A percentile compares a stretch with the other conserved stretches of the same genome.
These are phyloP conservation scores for Friedmanniomyces endolithicus DNA, from an alignment of 495 filamentous ascomycete genomes.

Conservation along the genomic window DNA sequence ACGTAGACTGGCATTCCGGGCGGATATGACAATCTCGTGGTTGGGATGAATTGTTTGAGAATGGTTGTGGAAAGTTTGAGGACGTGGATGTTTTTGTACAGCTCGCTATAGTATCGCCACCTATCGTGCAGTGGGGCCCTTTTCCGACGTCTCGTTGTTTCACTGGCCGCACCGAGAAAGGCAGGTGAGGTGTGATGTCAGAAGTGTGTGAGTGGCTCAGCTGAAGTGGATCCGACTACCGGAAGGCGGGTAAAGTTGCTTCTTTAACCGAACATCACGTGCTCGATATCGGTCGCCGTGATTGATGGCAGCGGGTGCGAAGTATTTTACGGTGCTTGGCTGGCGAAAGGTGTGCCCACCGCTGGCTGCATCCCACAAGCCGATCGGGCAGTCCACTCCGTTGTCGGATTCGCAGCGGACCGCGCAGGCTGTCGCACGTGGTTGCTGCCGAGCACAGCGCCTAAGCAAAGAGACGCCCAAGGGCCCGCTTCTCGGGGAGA, in stretches of 20 bases:
- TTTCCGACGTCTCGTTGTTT: not conserved
- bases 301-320: no score
- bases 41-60: not conserved
- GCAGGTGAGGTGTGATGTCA: not conserved
- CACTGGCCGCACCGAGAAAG: not conserved
- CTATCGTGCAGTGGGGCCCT: not conserved
- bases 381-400: no score
- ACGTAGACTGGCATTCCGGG: constrained; percentile 40
- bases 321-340: no score
- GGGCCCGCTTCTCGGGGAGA: no score
- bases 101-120: not conserved
- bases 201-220: no score
- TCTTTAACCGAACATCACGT: not conserved
- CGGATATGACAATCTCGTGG: not conserved
- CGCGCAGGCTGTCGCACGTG: no score
- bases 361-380: no score
- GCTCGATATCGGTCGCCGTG: not conserved
- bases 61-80: not conserved
- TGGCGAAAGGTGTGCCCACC: no score
- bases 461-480: no score
- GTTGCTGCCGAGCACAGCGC: no score
- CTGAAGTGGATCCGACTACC: not conserved
- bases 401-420: no score
- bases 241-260: not conserved
- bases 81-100: not conserved